Conservation (phyloP, 345 rosid genomes). For the Populus davidiana region DNA sequence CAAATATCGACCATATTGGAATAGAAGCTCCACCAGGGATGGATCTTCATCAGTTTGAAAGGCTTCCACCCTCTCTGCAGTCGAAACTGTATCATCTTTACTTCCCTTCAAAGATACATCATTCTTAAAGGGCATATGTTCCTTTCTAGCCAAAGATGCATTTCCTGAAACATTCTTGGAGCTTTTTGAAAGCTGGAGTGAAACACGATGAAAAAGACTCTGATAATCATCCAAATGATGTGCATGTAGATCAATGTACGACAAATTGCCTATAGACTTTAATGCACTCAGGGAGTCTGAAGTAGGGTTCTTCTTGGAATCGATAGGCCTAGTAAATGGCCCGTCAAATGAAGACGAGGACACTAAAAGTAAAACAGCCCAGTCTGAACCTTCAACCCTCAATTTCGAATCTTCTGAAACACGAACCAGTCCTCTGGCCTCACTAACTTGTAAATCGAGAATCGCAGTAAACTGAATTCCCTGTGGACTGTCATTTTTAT, state of each 20-base stretch:
- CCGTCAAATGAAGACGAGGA: conserved; percentile 86
- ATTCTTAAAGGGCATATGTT: conserved; percentile 11
- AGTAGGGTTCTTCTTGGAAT: conserved; percentile 65
- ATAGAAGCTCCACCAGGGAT: conserved; percentile 70
- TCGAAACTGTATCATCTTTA: conserved; percentile 34
- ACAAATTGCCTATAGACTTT: conserved; percentile 38
- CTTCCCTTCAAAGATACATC: background rate
- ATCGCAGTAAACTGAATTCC: conserved; percentile 71
- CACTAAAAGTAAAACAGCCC: conserved; percentile 58
- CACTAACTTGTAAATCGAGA: conserved; percentile 69
- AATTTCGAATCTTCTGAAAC: conserved; percentile 54
- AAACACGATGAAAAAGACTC: conserved; percentile 45
- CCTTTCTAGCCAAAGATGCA: conserved; percentile 5
- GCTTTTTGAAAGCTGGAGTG: conserved; percentile 54
- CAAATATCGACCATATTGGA: conserved; percentile 86
- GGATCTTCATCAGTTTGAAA: conserved; percentile 83
- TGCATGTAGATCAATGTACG: conserved; percentile 46
- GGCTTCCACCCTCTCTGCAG: conserved; percentile 69
- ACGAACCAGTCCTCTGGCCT: conserved; percentile 41
- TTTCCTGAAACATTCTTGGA: conserved; percentile 19
- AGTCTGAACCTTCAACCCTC: conserved; percentile 69
- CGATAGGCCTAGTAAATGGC: conserved; percentile 64
- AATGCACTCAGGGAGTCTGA: conserved; percentile 44
- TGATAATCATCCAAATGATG: background rate
- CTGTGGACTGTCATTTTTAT: conserved; percentile 41